Conservation (phyloP, 2,329 filamentous ascomycete genomes). For the Orbilia quercus region DNA sequence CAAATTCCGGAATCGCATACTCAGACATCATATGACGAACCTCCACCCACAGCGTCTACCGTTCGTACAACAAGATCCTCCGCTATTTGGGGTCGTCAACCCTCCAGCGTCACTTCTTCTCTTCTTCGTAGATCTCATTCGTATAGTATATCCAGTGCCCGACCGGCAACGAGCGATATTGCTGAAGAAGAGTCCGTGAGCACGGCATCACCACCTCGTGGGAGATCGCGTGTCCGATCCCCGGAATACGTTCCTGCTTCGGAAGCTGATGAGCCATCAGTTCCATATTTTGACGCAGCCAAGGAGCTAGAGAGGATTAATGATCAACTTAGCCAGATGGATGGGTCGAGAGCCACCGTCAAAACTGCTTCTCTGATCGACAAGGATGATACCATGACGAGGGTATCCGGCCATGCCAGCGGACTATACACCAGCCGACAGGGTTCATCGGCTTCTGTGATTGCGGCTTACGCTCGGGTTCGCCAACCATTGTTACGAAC, state of each 20-base stretch:
- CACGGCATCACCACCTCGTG: constrained; percentile 41
- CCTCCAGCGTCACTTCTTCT: constrained; percentile 46
- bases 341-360: constrained; percentile 35
- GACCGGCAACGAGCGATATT: constrained; percentile 41
- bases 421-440: constrained; percentile 47
- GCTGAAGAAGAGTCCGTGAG: constrained; percentile 55
- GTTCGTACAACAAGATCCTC: constrained; percentile 39
- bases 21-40: constrained; percentile 43
- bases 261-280: constrained; percentile 41
- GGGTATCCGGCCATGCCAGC: constrained; percentile 48
- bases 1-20: constrained; percentile 43
- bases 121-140: constrained; percentile 45
- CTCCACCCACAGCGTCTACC: constrained; percentile 46
- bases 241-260: constrained; percentile 29
- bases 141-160: constrained; percentile 46
- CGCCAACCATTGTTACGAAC: constrained; percentile 35
- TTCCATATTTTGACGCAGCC: constrained; percentile 43
- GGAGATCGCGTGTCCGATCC: constrained; percentile 46
- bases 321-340: constrained; percentile 53
- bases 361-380: constrained; percentile 50
- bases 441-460: constrained; percentile 48
- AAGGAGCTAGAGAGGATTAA: constrained; percentile 54
- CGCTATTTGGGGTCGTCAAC: constrained; percentile 47
- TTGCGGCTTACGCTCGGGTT: constrained; percentile 41
- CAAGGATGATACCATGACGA: constrained; percentile 51